Evolutionary conservation across 495 filamentous ascomycete species (phyloP).

Genomic region (Friedmanniomyces endolithicus): DNA sequence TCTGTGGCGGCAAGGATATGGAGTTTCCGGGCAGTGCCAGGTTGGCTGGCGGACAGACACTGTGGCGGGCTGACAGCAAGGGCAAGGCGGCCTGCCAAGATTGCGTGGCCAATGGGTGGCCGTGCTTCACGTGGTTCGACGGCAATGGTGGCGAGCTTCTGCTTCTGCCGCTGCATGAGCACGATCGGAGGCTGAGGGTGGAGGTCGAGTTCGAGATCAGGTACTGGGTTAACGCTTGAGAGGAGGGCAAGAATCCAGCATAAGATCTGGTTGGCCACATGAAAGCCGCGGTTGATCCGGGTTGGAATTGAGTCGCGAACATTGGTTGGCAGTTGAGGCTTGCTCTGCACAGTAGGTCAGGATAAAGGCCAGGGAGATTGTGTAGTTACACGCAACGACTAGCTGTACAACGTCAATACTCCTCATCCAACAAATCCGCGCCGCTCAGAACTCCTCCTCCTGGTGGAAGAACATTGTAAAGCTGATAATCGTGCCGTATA

Average conservation of each 20-base stretch:
- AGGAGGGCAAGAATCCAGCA: slow-evolving; percentile 5
- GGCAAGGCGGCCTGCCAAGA: slow-evolving; percentile 6
- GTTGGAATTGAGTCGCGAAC: no score
- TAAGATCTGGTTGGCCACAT: no score
- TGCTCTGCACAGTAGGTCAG: no score
- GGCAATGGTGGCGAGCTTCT: not conserved
- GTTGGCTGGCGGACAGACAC: not conserved
- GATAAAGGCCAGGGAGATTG: no score
- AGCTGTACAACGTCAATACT: not conserved
- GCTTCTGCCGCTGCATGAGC: slow-evolving; percentile 4
- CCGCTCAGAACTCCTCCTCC: slow-evolving; percentile 42
- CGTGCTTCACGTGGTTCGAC: slow-evolving; percentile 6
- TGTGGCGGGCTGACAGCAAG: slow-evolving; percentile 1
- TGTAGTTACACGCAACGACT: not conserved
- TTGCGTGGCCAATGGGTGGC: slow-evolving; percentile 2
- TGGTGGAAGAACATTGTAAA: slow-evolving; percentile 98
- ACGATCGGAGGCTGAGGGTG: slow-evolving; percentile 2
- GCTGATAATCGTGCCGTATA: slow-evolving; percentile 95
- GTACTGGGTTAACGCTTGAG: slow-evolving; percentile 18
- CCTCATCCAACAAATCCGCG: not conserved
- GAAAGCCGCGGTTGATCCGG: no score
- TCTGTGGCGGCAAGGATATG: not conserved
- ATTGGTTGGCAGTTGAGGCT: no score
- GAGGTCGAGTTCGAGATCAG: slow-evolving; percentile 1
- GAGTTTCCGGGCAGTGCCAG: not conserved